Conservation (phyloP, 768 basidiomycete species). For the Hortiboletus flavorubellus region DNA sequence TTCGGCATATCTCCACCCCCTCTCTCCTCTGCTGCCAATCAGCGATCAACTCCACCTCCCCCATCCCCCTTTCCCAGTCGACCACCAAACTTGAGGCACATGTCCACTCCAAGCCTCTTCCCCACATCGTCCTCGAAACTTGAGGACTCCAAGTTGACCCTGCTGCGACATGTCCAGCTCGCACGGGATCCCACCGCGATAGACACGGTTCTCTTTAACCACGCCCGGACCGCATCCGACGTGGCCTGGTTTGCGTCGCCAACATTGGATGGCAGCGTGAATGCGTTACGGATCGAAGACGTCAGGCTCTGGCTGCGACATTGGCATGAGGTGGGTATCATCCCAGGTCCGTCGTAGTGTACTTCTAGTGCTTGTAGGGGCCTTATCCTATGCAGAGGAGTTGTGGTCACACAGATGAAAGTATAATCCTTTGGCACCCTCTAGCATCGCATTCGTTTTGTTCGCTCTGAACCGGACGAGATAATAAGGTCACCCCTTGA, state of each 20-base stretch:
- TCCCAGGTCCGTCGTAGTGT: too few species aligned
- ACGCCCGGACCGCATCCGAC: background rate
- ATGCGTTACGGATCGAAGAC: too few species aligned
- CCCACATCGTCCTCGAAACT: background rate
- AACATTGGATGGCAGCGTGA: too few species aligned
- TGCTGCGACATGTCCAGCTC: constrained; percentile 1
- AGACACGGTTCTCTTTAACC: constrained; percentile 2
- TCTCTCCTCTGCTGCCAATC: constrained; percentile 11
- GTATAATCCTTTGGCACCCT: too few species aligned
- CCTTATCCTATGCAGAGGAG: too few species aligned
- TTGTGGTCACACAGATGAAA: too few species aligned
- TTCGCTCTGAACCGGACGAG: too few species aligned
- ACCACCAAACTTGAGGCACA: constrained; percentile 3
- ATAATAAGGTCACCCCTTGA: too few species aligned
- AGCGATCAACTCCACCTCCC: constrained; percentile 6
- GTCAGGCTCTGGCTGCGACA: too few species aligned
- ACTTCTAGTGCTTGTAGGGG: too few species aligned
- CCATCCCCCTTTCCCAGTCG: constrained; percentile 12
- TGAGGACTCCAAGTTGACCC: background rate
- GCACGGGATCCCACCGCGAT: background rate
- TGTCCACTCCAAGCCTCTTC: constrained; percentile 4
- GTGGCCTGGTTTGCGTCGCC: background rate
- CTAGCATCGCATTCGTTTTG: too few species aligned
- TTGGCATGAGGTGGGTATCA: too few species aligned
- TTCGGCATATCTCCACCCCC: constrained; percentile 7